Percentiles rank a stretch among this genome's conserved stretches.
phyloP scores from a whole-genome alignment of 2,329 filamentous ascomycete species.

The Fusarium falciforme region DNA sequence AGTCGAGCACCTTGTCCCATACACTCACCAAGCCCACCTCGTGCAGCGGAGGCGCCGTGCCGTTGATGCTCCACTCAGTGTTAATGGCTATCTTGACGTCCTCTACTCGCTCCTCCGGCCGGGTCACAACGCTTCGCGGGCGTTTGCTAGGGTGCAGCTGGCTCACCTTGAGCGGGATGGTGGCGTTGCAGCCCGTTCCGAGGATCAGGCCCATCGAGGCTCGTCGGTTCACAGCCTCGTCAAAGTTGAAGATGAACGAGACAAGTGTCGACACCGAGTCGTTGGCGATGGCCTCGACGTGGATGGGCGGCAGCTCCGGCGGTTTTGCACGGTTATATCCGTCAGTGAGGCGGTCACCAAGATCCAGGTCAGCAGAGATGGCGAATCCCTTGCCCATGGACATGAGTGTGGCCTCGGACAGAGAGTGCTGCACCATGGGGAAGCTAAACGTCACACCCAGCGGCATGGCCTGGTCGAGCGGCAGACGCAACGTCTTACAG shows the following conservation, averaged over 20 bases:
- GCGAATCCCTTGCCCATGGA: slow-evolving; percentile 79
- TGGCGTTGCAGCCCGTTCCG: slow-evolving; percentile 85
- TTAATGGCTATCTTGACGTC: slow-evolving; percentile 80
- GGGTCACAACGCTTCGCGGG: slow-evolving; percentile 60
- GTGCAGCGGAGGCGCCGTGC: slow-evolving; percentile 74
- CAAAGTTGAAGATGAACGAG: slow-evolving; percentile 79
- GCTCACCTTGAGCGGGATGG: slow-evolving; percentile 75
- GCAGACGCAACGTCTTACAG: slow-evolving; percentile 56
- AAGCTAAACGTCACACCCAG: slow-evolving; percentile 79
- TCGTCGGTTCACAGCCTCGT: slow-evolving; percentile 68
- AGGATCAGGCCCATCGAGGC: slow-evolving; percentile 85
- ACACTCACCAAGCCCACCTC: slow-evolving; percentile 72
- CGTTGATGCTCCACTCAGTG: slow-evolving; percentile 86
- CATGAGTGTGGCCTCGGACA: slow-evolving; percentile 72
- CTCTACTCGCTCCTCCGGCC: slow-evolving; percentile 57
- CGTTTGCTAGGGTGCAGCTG: slow-evolving; percentile 73
- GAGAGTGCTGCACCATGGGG: slow-evolving; percentile 72
- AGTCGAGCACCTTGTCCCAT: slow-evolving; percentile 78
- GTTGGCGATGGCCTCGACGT: slow-evolving; percentile 82
- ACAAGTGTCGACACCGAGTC: slow-evolving; percentile 84
- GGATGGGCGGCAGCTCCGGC: slow-evolving; percentile 69
- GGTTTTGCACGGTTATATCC: slow-evolving; percentile 67
- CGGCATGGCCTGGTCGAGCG: slow-evolving; percentile 61
- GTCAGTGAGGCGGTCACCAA: slow-evolving; percentile 67
- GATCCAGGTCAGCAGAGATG: slow-evolving; percentile 68